Evolutionary conservation across 2,329 filamentous ascomycete genomes (phyloP), one percentile per base, ranked within the genome.

Genomic region (Blastomyces percursus): DNA sequence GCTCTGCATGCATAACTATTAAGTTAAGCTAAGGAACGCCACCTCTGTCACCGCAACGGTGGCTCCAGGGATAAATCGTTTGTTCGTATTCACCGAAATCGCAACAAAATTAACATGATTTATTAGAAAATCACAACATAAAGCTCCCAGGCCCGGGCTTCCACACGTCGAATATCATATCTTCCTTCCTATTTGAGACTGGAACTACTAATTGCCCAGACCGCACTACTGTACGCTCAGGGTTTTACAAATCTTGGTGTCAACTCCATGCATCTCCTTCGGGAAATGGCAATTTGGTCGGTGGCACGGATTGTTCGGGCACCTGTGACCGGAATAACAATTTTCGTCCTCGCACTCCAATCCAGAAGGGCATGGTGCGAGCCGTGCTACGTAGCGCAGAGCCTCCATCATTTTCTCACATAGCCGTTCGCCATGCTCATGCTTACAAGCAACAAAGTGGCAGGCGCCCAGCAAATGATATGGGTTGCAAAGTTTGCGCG

Each of bases 401-500:
- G 71, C 71, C 16, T 65, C 65, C 2, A 69, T 61, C 40, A 74
- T 65, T 21, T 64, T 63, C 0, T 35, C 55, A 27, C 24, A 66
- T 27, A 74, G 64, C 32, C 56, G 64, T 4, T 61, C 64, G 1
- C 65, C 66, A 61, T 76, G 74, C 1, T 65, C 62, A 48, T 75
- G 68, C 1, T 50, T 60, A 51, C 75, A 77, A 0, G 58, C 40
- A 19, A 61, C 35, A 46, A 64, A 69, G 3, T 61, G 27, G 55
- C 70, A 71, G 1, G 38, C 58, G 0, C 69, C 70, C 16, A 72
- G 59, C 3, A 76, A 67, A 58, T 75, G 71, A 48, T 67, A 74
- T 11, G 59, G 66, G 59, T 76, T 75, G 67, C 74, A 76, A 21
- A 74, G 65, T 46, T 71, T 76, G 7, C 62, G 65, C 24, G 58